Evolutionary conservation across 306 rosid species (phyloP).

Genomic region (Coriaria nepalensis): DNA sequence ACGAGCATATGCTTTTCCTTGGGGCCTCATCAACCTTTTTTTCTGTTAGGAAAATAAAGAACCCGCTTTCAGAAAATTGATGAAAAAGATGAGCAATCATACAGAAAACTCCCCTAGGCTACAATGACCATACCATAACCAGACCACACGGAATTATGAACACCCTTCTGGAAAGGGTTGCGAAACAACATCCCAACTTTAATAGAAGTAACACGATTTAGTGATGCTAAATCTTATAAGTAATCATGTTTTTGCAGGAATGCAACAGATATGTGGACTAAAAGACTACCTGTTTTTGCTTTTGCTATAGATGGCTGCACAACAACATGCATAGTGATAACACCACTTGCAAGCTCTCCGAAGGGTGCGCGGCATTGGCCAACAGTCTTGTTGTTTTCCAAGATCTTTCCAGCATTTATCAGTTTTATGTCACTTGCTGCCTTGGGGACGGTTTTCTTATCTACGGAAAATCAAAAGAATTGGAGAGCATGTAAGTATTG

Average conservation of each 20-base stretch:
- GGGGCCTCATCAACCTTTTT: conserved; percentile 62
- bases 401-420: conserved; percentile 72
- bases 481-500: conserved; percentile 8
- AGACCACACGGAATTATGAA: too few relatives aligned
- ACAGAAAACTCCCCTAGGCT: background rate
- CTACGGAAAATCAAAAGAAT: conserved; percentile 23
- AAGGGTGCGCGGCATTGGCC: conserved; percentile 79
- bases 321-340: conserved; percentile 87
- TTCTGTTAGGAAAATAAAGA: conserved; percentile 35
- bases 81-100: conserved; percentile 7
- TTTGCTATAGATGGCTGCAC: conserved; percentile 77
- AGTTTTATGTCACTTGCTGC: conserved; percentile 74
- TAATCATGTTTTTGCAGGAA: too few relatives aligned
- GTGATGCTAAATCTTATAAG: too few relatives aligned
- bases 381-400: conserved; percentile 87
- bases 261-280: background rate
- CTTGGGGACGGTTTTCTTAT: conserved; percentile 65
- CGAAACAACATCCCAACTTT: too few relatives aligned
- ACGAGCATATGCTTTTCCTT: conserved; percentile 56
- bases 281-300: conserved; percentile 63
- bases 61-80: background rate
- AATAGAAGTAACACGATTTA: too few relatives aligned
- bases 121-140: too few relatives aligned
- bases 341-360: conserved; percentile 64
- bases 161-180: too few relatives aligned